These are phyloP conservation scores for Alternaria hordeiaustralica DNA, from an alignment of 2,329 filamentous ascomycete genomes.

Conservation along the genomic window DNA sequence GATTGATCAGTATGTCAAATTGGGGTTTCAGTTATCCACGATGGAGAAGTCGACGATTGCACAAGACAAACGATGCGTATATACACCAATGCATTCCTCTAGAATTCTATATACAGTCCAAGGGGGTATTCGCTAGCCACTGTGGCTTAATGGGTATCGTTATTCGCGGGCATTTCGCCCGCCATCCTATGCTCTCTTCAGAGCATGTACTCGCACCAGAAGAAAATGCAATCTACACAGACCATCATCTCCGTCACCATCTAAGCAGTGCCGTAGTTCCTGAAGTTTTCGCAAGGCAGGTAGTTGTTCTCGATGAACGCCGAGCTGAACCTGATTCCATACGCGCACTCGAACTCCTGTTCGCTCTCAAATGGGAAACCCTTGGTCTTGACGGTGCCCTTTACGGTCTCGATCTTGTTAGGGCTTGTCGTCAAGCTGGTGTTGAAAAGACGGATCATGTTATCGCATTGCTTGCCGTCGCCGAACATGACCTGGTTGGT, in stretches of 20 bases:
- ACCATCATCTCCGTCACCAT: not conserved
- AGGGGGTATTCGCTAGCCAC: not conserved
- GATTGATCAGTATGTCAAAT: not conserved
- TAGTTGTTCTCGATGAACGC: slow-evolving; percentile 53
- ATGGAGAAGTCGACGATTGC: too few species aligned
- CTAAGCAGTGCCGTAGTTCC: slow-evolving; percentile 29
- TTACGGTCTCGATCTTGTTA: slow-evolving; percentile 42
- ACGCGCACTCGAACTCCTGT: slow-evolving; percentile 38
- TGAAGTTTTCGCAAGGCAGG: slow-evolving; percentile 40
- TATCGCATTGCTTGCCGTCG: slow-evolving; percentile 52
- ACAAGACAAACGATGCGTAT: not conserved
- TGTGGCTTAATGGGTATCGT: not conserved
- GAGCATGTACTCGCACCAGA: not conserved
- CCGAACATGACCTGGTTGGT: slow-evolving; percentile 63
- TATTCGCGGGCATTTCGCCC: not conserved
- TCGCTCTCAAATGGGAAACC: slow-evolving; percentile 40
- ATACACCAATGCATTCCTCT: not conserved
- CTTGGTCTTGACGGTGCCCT: slow-evolving; percentile 39
- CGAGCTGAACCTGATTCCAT: slow-evolving; percentile 46
- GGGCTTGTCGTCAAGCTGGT: slow-evolving; percentile 50
- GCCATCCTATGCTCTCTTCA: not conserved
- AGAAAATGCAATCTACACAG: not conserved
- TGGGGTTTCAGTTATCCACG: not conserved
- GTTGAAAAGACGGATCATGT: slow-evolving; percentile 56
- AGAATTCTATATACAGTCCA: not conserved